Base-by-base conservation (phyloP, 1,139 yeast species). In the Candida neerlandica region DNA sequence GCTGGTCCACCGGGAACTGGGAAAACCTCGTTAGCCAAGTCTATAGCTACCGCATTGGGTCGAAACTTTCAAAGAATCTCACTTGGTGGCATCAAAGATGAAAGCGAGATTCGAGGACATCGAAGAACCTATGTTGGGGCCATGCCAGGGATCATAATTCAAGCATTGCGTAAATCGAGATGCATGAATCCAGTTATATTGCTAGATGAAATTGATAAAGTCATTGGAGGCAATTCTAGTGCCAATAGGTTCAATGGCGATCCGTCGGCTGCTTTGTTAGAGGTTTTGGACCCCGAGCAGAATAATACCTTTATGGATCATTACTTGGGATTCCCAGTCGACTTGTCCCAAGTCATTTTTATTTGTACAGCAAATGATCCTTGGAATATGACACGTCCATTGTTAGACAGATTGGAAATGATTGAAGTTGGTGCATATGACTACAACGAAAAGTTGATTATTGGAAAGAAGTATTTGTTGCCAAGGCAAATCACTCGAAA, bases 1-100 rank as follows among this genome's bases (percentile, higher is more conserved):
- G 91, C 91, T 2, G 97, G 97, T 0, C 97, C 97, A 9, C 97
- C 97, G 0, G 97, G 97, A 43, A 96, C 91, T 6, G 97, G 97
- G 38, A 91, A 91, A 64, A 91, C 97, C 0, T 89, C 96, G 2
- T 75, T 91, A 52, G 97, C 96, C 3, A 85, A 85, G 62, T 87
- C 96, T 0, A 84, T 91, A 47, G 97, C 97, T 1, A 75, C 78
- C n/a, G 82, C 96, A 1, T 70, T 91, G 54, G 88, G 88, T 3
- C 77, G 97, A 49, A 82, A 84, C 57, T 89, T 90, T 64, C 96
- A 90, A 67, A 75, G 97, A 51, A 79, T 91, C 38, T 87, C 96
- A 1, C 80, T 91, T 6, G 97, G 97, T 39, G 97, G 97, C 46
- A 77, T 91, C 43, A 83, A 87, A 54, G 97, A 91, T 61, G 96